Evolutionary conservation across 495 filamentous ascomycete genomes (phyloP).

Genomic region (Tuber indicum): DNA sequence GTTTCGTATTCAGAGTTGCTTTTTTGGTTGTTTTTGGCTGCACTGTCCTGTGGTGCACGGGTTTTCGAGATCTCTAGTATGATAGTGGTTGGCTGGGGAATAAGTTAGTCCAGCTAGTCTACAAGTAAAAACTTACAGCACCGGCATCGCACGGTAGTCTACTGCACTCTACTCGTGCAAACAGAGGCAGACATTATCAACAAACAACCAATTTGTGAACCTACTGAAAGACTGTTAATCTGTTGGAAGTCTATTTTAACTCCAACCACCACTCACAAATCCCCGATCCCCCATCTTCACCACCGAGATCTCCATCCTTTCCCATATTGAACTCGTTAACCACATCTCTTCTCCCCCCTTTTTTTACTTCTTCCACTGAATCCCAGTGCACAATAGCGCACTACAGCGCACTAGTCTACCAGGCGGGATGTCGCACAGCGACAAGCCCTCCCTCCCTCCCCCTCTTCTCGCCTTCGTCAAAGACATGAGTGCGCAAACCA

Average conservation of each 20-base stretch:
- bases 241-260: conserved; percentile 2
- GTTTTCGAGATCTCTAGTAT: no score
- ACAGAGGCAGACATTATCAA: background rate
- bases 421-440: background rate
- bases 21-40: no score
- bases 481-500: background rate
- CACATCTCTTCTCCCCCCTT: background rate
- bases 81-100: background rate
- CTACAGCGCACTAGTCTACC: background rate
- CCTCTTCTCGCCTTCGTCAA: background rate
- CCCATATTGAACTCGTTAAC: background rate
- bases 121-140: background rate
- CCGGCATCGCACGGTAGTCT: background rate
- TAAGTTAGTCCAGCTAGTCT: background rate
- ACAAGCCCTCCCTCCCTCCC: background rate
- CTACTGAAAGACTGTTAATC: background rate
- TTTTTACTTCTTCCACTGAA: background rate
- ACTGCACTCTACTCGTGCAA: no score
- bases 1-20: no score
- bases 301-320: background rate
- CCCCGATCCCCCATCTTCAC: background rate
- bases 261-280: background rate
- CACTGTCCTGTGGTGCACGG: no score
- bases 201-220: background rate
- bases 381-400: background rate